A percentile compares a stretch with the other conserved stretches of the same genome.
These are phyloP conservation scores for Epichloe sp. DNA, from an alignment of 2,329 filamentous ascomycete genomes.

Conservation along the genomic window DNA sequence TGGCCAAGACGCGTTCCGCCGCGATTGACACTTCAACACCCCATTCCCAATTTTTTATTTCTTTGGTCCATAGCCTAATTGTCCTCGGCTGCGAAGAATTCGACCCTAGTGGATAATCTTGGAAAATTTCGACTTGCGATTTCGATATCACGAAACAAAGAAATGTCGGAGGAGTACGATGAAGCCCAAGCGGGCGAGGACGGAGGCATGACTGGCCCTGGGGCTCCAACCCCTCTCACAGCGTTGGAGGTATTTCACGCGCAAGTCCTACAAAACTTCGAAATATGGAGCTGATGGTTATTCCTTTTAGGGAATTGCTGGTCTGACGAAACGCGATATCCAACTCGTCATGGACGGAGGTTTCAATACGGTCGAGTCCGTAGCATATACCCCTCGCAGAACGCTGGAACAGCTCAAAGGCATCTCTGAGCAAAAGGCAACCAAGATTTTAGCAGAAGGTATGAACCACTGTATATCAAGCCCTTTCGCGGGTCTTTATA, in stretches of 20 bases:
- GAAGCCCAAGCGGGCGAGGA: slow-evolving; percentile 56
- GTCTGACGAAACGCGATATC: slow-evolving; percentile 89
- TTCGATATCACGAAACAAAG: not conserved
- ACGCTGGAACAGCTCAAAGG: slow-evolving; percentile 91
- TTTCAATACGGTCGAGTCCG: slow-evolving; percentile 88
- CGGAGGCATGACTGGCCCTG: slow-evolving; percentile 61
- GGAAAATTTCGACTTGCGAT: not conserved
- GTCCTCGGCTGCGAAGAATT: not conserved
- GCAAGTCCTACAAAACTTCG: not conserved
- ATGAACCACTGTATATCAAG: slow-evolving; percentile 9
- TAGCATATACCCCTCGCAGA: slow-evolving; percentile 80
- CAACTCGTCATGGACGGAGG: slow-evolving; percentile 85
- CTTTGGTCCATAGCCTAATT: not conserved
- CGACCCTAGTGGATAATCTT: not conserved
- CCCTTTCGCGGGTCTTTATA: not conserved
- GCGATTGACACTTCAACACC: not conserved
- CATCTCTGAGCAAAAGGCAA: slow-evolving; percentile 92
- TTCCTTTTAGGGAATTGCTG: slow-evolving; percentile 57
- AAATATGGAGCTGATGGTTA: not conserved
- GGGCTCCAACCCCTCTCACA: slow-evolving; percentile 80
- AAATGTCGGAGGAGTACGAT: slow-evolving; percentile 47
- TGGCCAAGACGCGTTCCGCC: slow-evolving; percentile 20
- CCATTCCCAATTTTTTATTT: not conserved
- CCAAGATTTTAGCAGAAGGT: slow-evolving; percentile 85
- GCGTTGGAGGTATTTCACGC: slow-evolving; percentile 61